phyloP scores from a whole-genome alignment of 2,329 filamentous ascomycete species.

The Fusarium sp. region DNA sequence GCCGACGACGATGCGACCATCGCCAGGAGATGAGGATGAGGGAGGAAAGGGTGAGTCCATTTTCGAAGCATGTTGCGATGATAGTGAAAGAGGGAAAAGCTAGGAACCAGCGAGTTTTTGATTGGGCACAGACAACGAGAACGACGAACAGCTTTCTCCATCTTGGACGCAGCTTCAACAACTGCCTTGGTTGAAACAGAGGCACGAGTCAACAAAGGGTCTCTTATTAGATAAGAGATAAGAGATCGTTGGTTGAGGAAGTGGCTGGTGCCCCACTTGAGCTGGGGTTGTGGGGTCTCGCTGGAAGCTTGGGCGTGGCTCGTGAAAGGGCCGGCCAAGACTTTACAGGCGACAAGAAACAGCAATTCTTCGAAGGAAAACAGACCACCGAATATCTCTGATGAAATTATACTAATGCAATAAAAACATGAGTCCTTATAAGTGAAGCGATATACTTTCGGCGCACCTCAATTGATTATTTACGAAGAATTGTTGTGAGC shows the following conservation, averaged over 20 bases:
- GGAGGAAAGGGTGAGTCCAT: conserved; percentile 81
- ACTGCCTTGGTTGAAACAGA: conserved; percentile 26
- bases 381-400: background rate
- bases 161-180: conserved; percentile 29
- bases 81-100: conserved; percentile 8
- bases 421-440: too few relatives aligned
- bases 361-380: background rate
- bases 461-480: too few relatives aligned
- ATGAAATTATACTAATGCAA: too few relatives aligned
- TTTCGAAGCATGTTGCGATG: conserved; percentile 40
- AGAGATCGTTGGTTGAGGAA: conserved; percentile 23
- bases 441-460: too few relatives aligned
- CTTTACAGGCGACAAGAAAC: background rate
- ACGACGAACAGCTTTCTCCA: conserved; percentile 24
- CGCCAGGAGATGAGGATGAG: conserved; percentile 79
- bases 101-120: background rate
- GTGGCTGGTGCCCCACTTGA: conserved; percentile 39
- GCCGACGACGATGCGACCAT: conserved; percentile 81
- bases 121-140: conserved; percentile 11
- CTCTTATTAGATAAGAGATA: conserved; percentile 38
- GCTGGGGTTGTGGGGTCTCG: conserved; percentile 24
- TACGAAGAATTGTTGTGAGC: background rate
- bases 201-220: conserved; percentile 16
- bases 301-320: conserved; percentile 30
- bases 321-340: background rate